Base-by-base conservation (phyloP, 2,329 filamentous ascomycete genomes). In the Colletotrichum tofieldiae region DNA sequence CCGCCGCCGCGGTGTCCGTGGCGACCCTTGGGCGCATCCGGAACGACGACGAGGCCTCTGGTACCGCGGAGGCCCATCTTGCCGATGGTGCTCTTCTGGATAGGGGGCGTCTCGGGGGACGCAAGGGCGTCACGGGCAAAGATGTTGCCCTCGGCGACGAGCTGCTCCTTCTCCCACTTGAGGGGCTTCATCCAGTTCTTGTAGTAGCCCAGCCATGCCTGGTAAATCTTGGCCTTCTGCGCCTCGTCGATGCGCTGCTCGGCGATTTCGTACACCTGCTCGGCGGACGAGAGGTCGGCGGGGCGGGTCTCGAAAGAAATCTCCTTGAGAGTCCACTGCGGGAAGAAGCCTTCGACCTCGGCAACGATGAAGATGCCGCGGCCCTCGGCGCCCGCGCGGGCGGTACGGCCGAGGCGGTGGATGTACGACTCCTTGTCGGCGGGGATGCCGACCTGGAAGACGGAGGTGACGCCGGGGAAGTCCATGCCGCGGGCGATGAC, bases 401-500 rank as follows among this genome's bases (percentile, higher is more conserved):
- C 91, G 2, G 91, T 93, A 58, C 91, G 90, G 65, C 91, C 91
- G 16, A 93, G 84, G 52, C 91, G 90, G 78, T 93, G 91, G 71
- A 93, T 89, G 81, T 93, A 93, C 59, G 89, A 88, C 78, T 92
- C 89, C 74, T 88, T 87, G 75, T 88, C 87, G 5, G 84, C 81
- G 12, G 91, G 89, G 5, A 90, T 79, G 65, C 91, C 90, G 23
- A 90, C 82, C 78, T 93, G 91, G 76, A 93, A 87, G 65, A 93
- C 90, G 73, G 91, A 89, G 20, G 89, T 91, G 47, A 93, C 90
- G n/a, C 87, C 86, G 0, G 91, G 91, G 79, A 93, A 93, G 77
- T 93, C 92, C 90, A 94, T 93, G 75, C 92, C 92, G 74, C 92
- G 89, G 14, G 91, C 91, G 32, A 92, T 89, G 47, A 94, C 91